Conservation (phyloP, 2,329 filamentous ascomycete species). For the Thermoascus crustaceus region DNA sequence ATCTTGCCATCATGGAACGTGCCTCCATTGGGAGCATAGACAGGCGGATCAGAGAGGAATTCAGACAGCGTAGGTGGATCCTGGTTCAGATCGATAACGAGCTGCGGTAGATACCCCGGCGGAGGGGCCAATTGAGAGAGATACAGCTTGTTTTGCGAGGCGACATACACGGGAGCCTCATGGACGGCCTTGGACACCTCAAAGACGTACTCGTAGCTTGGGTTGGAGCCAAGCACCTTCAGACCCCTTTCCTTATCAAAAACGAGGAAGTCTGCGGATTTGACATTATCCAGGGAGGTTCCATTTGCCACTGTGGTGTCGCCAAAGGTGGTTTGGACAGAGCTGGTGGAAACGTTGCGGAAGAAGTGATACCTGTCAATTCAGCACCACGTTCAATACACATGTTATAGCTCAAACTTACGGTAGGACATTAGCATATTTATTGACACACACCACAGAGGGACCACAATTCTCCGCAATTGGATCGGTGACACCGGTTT, state of each 20-base stretch:
- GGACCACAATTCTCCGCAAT: constrained; percentile 22
- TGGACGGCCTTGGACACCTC: constrained; percentile 31
- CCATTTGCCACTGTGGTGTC: constrained; percentile 27
- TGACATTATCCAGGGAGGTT: constrained; percentile 22
- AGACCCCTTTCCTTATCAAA: constrained; percentile 30
- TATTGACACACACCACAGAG: constrained; percentile 31
- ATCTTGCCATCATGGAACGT: constrained; percentile 33
- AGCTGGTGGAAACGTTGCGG: constrained; percentile 20
- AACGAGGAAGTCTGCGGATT: constrained; percentile 30
- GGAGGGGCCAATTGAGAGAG: constrained; percentile 31
- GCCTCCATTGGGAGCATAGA: constrained; percentile 38
- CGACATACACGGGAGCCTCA: constrained; percentile 37
- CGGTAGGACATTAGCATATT: constrained; percentile 23
- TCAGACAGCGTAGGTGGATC: constrained; percentile 32
- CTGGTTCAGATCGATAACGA: constrained; percentile 37
- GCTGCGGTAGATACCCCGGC: constrained; percentile 29
- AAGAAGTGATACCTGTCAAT: constrained; percentile 32
- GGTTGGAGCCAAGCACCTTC: constrained; percentile 28
- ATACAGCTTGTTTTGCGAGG: constrained; percentile 34
- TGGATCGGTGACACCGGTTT: constrained; percentile 20
- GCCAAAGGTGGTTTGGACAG: constrained; percentile 18
- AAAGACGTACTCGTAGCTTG: constrained; percentile 32
- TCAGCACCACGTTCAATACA: constrained; percentile 7
- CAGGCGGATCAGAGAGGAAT: constrained; percentile 34
- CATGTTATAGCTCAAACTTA: constrained; percentile 8